phyloP scores from a whole-genome alignment of 163 green algal species.

The Scenedesmus sp. region DNA sequence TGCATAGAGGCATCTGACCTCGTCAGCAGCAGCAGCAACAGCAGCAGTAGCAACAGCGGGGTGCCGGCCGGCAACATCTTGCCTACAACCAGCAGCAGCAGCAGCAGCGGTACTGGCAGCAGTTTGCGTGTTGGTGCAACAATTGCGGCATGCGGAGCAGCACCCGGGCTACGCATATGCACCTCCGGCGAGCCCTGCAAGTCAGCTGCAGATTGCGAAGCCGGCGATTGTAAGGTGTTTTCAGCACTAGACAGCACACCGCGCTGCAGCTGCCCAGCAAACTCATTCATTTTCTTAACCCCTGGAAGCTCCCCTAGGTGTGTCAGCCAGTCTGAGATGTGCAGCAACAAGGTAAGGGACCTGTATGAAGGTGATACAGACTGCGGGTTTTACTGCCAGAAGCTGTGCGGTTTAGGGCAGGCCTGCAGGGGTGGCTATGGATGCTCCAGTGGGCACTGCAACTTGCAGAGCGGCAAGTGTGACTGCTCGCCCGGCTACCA shows the following conservation, averaged over 20 bases:
- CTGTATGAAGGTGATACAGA: slow-evolving; percentile 32
- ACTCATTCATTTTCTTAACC: not conserved
- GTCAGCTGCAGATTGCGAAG: not conserved
- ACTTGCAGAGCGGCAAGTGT: not conserved
- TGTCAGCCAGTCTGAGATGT: slow-evolving; percentile 19
- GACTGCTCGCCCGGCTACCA: not conserved
- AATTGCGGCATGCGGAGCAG: not conserved
- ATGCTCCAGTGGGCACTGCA: not conserved
- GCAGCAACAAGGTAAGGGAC: slow-evolving; percentile 18
- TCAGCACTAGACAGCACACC: not conserved
- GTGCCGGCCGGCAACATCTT: not conserved
- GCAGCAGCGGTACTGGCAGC: not conserved
- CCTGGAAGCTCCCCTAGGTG: not conserved
- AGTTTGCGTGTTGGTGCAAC: not conserved
- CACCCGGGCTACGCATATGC: not conserved
- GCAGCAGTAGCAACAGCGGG: not conserved
- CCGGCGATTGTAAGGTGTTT: not conserved
- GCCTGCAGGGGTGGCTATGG: slow-evolving; percentile 3
- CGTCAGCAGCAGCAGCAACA: not conserved
- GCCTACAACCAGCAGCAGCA: not conserved
- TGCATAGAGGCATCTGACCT: not conserved
- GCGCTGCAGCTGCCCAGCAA: not conserved
- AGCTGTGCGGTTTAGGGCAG: slow-evolving; percentile 9
- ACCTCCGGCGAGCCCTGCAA: not conserved
- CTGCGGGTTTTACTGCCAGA: slow-evolving; percentile 40